Evolutionary conservation across 495 filamentous ascomycete species (phyloP).

Genomic region (Podospora pseudopauciseta): DNA sequence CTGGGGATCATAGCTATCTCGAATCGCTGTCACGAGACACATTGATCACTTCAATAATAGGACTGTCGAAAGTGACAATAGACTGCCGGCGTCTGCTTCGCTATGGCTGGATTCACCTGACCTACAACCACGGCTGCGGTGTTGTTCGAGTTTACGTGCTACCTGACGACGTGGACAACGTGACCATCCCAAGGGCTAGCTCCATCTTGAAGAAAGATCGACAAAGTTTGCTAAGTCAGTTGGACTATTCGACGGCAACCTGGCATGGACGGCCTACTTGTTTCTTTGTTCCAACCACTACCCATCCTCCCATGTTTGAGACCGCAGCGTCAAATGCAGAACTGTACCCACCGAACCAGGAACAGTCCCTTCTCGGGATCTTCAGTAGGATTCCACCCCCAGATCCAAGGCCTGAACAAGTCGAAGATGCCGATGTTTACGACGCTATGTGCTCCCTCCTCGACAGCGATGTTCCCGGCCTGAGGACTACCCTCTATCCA

Average conservation of each 20-base stretch:
- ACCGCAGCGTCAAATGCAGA: neutral
- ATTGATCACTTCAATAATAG: neutral
- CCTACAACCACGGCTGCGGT: constrained; percentile 28
- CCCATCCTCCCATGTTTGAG: neutral
- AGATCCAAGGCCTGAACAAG: constrained; percentile 47
- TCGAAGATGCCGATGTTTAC: constrained; percentile 54
- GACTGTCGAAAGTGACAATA: neutral
- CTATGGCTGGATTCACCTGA: constrained; percentile 42
- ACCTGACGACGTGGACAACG: constrained; percentile 60
- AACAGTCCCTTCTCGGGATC: constrained; percentile 68
- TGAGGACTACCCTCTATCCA: constrained; percentile 66
- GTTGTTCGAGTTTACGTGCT: constrained; percentile 61
- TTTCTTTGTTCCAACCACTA: neutral
- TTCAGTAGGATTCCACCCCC: constrained; percentile 85
- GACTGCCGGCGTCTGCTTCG: constrained; percentile 11
- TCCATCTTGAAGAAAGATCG: constrained; percentile 43
- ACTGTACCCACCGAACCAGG: constrained; percentile 3
- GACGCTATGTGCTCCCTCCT: constrained; percentile 64
- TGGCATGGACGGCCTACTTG: constrained; percentile 50
- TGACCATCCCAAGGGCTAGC: constrained; percentile 43
- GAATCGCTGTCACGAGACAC: neutral
- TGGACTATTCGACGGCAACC: constrained; percentile 54
- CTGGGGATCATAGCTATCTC: neutral
- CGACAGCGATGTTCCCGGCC: constrained; percentile 50
- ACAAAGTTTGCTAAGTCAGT: constrained; percentile 46